Conservation (phyloP, 768 basidiomycete genomes). For the Mycena albidolilacea region DNA sequence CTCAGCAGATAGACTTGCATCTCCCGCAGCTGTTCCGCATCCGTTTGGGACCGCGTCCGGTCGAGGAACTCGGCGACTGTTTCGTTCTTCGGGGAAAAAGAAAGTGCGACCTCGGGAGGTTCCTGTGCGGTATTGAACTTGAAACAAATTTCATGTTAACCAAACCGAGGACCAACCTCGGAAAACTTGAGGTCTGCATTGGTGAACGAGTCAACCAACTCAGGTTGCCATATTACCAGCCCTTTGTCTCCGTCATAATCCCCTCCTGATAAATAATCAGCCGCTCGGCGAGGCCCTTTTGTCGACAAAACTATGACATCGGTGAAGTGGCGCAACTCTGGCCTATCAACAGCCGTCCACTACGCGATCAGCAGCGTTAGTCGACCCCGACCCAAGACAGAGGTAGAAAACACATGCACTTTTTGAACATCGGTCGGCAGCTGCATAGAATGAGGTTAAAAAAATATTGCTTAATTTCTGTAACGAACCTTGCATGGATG, state of each 20-base stretch:
- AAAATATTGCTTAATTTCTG: background rate
- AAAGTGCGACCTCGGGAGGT: constrained; percentile 46
- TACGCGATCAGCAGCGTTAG: constrained; percentile 31
- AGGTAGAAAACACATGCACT: constrained; percentile 39
- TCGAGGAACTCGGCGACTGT: constrained; percentile 49
- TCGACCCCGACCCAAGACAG: too few species aligned
- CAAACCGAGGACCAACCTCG: constrained; percentile 18
- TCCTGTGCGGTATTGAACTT: constrained; percentile 28
- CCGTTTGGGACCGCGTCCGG: constrained; percentile 33
- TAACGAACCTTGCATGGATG: constrained; percentile 58
- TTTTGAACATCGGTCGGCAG: constrained; percentile 64
- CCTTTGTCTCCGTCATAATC: constrained; percentile 64
- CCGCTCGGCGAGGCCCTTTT: constrained; percentile 53
- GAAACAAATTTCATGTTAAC: background rate
- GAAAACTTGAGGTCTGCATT: constrained; percentile 52
- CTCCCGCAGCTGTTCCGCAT: constrained; percentile 45
- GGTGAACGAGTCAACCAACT: constrained; percentile 54
- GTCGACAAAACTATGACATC: constrained; percentile 58
- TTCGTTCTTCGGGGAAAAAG: constrained; percentile 48
- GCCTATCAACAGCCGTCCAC: constrained; percentile 59
- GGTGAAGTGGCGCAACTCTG: constrained; percentile 53
- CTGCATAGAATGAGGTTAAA: constrained; percentile 3
- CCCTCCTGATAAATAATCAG: constrained; percentile 62
- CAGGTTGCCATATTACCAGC: constrained; percentile 55
- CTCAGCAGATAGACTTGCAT: constrained; percentile 57